Evolutionary conservation across 2,329 filamentous ascomycete genomes (phyloP).

Genomic region (Verticillium tricorpus): DNA sequence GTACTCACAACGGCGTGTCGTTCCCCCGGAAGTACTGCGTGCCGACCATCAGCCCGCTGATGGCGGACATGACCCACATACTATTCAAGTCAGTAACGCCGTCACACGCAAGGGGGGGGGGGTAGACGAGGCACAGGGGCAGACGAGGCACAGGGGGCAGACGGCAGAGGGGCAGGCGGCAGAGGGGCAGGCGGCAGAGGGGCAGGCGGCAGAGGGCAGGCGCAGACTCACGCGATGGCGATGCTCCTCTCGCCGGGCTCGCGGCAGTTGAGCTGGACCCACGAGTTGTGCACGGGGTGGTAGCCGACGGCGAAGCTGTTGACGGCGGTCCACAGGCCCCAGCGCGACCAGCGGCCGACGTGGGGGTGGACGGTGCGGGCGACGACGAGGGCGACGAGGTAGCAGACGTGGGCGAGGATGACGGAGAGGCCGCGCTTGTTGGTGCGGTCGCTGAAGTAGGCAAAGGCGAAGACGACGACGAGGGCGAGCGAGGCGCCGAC

Average conservation of each 20-base stretch:
- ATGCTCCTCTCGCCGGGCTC: slow-evolving; percentile 42
- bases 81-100: slow-evolving; percentile 5
- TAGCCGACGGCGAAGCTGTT: slow-evolving; percentile 49
- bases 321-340: slow-evolving; percentile 46
- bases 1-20: slow-evolving; percentile 34
- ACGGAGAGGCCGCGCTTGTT: slow-evolving; percentile 38
- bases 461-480: slow-evolving; percentile 42
- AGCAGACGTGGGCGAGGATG: slow-evolving; percentile 37
- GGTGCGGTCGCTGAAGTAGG: slow-evolving; percentile 41
- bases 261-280: slow-evolving; percentile 47
- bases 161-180: no score
- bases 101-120: no score
- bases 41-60: slow-evolving; percentile 44
- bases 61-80: slow-evolving; percentile 47
- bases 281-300: slow-evolving; percentile 48
- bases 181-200: no score
- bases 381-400: slow-evolving; percentile 38
- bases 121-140: no score
- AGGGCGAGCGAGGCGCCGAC: slow-evolving; percentile 38
- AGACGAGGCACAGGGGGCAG: no score
- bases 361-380: slow-evolving; percentile 33
- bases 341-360: slow-evolving; percentile 42
- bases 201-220: no score
- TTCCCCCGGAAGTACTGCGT: slow-evolving; percentile 42
- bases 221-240: slow-evolving; percentile 35